phyloP scores from a whole-genome alignment of 2,329 filamentous ascomycete genomes.

The Coniochaeta hoffmannii region DNA sequence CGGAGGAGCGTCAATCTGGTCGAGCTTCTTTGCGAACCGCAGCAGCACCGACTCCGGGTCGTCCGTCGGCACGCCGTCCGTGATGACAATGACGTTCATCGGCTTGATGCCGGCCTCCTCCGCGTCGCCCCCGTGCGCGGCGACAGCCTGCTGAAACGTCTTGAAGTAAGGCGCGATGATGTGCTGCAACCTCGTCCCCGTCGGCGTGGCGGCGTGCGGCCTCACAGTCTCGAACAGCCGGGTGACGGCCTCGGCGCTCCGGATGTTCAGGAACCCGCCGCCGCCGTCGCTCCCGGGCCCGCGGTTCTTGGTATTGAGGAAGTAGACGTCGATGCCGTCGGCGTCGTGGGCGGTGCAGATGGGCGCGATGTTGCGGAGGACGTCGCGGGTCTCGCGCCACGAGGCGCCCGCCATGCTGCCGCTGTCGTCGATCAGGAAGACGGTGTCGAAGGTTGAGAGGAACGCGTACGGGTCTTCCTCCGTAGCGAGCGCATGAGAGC shows the following conservation, averaged over 20 bases:
- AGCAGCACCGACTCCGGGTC: constrained; percentile 68
- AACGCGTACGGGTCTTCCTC: constrained; percentile 68
- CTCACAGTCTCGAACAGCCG: constrained; percentile 62
- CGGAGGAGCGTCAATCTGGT: constrained; percentile 59
- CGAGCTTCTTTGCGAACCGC: constrained; percentile 60
- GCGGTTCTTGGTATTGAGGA: constrained; percentile 60
- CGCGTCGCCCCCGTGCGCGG: constrained; percentile 23
- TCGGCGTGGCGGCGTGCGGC: constrained; percentile 65
- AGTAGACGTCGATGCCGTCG: constrained; percentile 87
- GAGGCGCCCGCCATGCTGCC: constrained; percentile 71
- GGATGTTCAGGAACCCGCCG: constrained; percentile 59
- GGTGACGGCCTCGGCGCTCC: constrained; percentile 46
- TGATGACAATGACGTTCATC: constrained; percentile 87
- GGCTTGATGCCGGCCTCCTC: constrained; percentile 52
- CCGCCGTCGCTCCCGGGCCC: constrained; percentile 23
- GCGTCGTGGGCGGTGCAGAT: constrained; percentile 73
- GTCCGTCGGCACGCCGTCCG: constrained; percentile 76
- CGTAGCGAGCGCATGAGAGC: constrained; percentile 22
- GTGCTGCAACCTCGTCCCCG: constrained; percentile 36
- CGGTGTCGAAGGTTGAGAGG: constrained; percentile 72
- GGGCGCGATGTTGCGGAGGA: constrained; percentile 67
- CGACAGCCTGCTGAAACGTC: constrained; percentile 35
- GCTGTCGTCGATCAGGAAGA: constrained; percentile 91
- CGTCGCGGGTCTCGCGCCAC: constrained; percentile 68
- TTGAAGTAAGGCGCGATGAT: constrained; percentile 69